A percentile compares a stretch with the other conserved stretches of the same genome.
phyloP scores from a whole-genome alignment of 768 basidiomycete genomes.

The Filobasidium floriforme region DNA sequence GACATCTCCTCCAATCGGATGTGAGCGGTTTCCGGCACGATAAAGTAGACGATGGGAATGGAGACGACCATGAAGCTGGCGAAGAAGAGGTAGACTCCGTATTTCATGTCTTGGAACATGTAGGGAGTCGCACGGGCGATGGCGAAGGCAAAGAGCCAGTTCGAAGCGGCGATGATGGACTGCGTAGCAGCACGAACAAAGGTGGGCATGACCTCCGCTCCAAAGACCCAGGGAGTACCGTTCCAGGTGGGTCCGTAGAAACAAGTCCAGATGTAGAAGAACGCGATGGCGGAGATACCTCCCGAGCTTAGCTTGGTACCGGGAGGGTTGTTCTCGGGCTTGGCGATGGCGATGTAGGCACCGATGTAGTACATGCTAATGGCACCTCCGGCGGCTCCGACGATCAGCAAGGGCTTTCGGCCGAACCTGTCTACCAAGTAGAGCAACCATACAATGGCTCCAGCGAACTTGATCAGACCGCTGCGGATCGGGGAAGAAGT shows the following conservation, averaged over 20 bases:
- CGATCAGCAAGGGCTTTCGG: slow-evolving; percentile 21
- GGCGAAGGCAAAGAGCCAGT: slow-evolving; percentile 24
- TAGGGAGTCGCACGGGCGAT: slow-evolving; percentile 21
- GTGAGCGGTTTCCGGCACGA: slow-evolving; percentile 15
- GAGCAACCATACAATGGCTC: slow-evolving; percentile 46
- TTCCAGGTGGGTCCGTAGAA: slow-evolving; percentile 26
- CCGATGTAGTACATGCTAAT: slow-evolving; percentile 20
- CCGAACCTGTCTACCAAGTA: slow-evolving; percentile 26
- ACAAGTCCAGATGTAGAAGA: slow-evolving; percentile 27
- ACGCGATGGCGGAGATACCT: slow-evolving; percentile 23
- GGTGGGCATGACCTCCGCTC: slow-evolving; percentile 26
- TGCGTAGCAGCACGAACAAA: slow-evolving; percentile 23
- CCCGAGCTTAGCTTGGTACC: slow-evolving; percentile 17
- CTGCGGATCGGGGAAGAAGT: no score
- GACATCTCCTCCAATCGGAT: slow-evolving; percentile 17
- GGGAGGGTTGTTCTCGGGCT: slow-evolving; percentile 3
- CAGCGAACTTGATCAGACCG: slow-evolving; percentile 48
- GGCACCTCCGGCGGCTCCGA: slow-evolving; percentile 19
- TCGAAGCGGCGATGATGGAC: slow-evolving; percentile 22
- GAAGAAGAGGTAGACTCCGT: slow-evolving; percentile 25
- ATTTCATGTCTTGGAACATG: slow-evolving; percentile 21
- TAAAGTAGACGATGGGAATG: slow-evolving; percentile 20
- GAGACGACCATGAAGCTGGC: slow-evolving; percentile 21
- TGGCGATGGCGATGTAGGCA: slow-evolving; percentile 21
- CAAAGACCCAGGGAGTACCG: slow-evolving; percentile 27